Conservation (phyloP, 805 yeast genomes). For the Starmera amethionina region DNA sequence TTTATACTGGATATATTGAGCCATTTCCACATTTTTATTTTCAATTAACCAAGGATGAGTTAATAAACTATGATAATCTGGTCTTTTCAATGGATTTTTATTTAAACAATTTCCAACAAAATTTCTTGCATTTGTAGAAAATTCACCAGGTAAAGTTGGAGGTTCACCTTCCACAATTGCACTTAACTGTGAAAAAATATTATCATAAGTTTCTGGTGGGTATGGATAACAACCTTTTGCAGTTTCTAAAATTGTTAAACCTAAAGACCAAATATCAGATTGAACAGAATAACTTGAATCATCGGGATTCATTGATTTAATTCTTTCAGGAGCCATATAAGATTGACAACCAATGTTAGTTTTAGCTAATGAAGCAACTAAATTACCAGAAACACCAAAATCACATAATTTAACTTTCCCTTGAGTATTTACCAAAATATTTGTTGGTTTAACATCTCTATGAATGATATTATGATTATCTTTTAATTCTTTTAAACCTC, state of each 20-base stretch:
- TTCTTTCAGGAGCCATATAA: conserved; percentile 98
- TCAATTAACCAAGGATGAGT: conserved; percentile 76
- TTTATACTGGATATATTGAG: conserved; percentile 26
- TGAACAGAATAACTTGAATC: conserved; percentile 83
- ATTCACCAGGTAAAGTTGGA: conserved; percentile 63
- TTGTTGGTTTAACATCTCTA: conserved; percentile 95
- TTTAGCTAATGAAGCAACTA: conserved; percentile 89
- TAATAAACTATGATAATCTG: conserved; percentile 66
- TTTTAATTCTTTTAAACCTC: conserved; percentile 75
- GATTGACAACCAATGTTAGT: conserved; percentile 97
- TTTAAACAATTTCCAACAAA: conserved; percentile 72
- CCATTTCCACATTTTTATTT: conserved; percentile 33
- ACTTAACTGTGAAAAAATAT: conserved; percentile 84
- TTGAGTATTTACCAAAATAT: conserved; percentile 66
- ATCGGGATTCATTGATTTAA: conserved; percentile 63
- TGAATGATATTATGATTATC: conserved; percentile 90
- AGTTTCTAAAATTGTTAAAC: conserved; percentile 76
- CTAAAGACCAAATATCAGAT: conserved; percentile 93
- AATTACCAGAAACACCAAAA: conserved; percentile 91
- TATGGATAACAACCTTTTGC: conserved; percentile 94
- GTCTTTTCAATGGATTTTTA: conserved; percentile 74
- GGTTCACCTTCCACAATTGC: conserved; percentile 97
- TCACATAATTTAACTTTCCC: conserved; percentile 94
- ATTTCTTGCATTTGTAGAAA: conserved; percentile 66
- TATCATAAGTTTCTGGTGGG: conserved; percentile 86